phyloP scores from a whole-genome alignment of 1,284 basidiomycete genomes.

The Sporisorium scitamineum region DNA sequence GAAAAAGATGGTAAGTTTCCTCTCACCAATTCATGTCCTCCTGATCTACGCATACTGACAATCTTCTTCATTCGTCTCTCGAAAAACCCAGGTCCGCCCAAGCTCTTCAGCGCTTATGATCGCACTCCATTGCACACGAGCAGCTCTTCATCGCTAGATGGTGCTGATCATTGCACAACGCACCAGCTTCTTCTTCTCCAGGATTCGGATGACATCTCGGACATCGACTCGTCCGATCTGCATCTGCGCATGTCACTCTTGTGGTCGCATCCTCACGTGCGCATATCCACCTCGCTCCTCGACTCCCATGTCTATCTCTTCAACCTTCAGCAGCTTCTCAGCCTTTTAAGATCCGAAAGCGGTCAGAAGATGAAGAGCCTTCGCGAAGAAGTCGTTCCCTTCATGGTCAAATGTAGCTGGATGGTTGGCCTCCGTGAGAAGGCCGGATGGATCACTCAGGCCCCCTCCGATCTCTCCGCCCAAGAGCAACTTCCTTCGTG shows the following conservation, averaged over 20 bases:
- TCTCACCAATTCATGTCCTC: neutral
- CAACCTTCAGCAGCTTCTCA: conserved; percentile 51
- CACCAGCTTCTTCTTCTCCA: conserved; percentile 57
- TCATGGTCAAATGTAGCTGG: conserved; percentile 65
- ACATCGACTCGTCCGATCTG: conserved; percentile 58
- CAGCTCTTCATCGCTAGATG: conserved; percentile 20
- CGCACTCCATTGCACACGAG: conserved; percentile 25
- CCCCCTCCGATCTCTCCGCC: conserved; percentile 6
- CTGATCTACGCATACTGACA: neutral
- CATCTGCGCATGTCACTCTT: conserved; percentile 62
- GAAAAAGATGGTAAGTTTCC: conserved; percentile 58
- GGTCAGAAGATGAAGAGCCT: conserved; percentile 62
- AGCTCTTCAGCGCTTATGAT: conserved; percentile 58
- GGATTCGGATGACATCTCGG: conserved; percentile 58
- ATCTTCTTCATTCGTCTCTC: neutral
- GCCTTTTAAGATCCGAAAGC: conserved; percentile 48
- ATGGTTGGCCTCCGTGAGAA: conserved; percentile 60
- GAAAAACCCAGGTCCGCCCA: conserved; percentile 45
- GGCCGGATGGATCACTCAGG: conserved; percentile 52
- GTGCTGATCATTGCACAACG: conserved; percentile 26
- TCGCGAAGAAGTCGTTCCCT: conserved; percentile 64
- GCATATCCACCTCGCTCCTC: conserved; percentile 61
- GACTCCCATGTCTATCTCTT: conserved; percentile 66
- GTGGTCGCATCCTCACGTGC: conserved; percentile 54
- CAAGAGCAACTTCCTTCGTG: conserved; percentile 18